Evolutionary conservation across 495 filamentous ascomycete species (phyloP).

Genomic region (Hyaloscypha bicolor): DNA sequence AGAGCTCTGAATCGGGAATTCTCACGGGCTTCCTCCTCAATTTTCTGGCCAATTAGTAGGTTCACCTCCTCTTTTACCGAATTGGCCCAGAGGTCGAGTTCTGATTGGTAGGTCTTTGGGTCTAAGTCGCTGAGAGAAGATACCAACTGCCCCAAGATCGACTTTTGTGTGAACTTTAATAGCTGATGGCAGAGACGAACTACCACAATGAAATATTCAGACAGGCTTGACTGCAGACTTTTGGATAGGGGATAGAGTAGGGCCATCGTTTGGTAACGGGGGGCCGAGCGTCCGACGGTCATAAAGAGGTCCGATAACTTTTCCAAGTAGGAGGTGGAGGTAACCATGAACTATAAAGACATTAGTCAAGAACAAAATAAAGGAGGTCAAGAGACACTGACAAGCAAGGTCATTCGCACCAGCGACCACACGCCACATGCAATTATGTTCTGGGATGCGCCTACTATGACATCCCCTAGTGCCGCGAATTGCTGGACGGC

Average conservation of each 20-base stretch:
- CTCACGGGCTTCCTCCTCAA: conserved; percentile 36
- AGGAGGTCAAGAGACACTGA: conserved; percentile 31
- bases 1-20: conserved; percentile 36
- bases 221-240: conserved; percentile 41
- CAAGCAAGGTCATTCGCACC: conserved; percentile 41
- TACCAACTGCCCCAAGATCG: conserved; percentile 37
- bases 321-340: conserved; percentile 41
- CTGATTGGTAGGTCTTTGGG: conserved; percentile 34
- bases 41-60: conserved; percentile 35
- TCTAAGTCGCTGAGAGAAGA: conserved; percentile 35
- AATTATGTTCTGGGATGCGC: conserved; percentile 45
- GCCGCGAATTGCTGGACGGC: conserved; percentile 42
- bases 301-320: conserved; percentile 46
- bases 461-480: conserved; percentile 42
- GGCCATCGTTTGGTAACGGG: conserved; percentile 44
- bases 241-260: conserved; percentile 45
- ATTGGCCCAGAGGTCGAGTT: conserved; percentile 43
- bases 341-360: conserved; percentile 38
- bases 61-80: conserved; percentile 43
- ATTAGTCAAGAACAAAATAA: conserved; percentile 33
- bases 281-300: conserved; percentile 41
- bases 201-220: conserved; percentile 47
- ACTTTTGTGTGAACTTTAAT: conserved; percentile 40
- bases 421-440: conserved; percentile 44
- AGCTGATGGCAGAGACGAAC: conserved; percentile 44